These are phyloP conservation scores for Kwoniella mangroviensis DNA, from an alignment of 768 basidiomycete species.

Conservation along the genomic window DNA sequence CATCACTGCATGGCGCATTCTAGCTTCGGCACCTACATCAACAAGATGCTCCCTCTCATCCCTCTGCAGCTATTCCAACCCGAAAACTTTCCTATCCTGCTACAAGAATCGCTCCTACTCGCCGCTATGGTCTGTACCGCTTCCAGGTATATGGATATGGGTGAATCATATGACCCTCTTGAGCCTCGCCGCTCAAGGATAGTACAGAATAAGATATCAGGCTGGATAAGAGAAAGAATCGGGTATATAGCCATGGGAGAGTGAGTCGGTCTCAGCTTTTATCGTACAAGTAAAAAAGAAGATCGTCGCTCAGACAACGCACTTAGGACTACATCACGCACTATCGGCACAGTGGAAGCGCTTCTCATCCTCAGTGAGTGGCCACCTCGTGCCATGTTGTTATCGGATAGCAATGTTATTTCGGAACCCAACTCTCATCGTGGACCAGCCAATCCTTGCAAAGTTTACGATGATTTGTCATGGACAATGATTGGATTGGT, in stretches of 20 bases:
- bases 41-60: constrained; percentile 2
- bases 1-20: background rate
- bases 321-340: constrained; percentile 2
- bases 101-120: constrained; percentile 4
- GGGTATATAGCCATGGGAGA: constrained; percentile 15
- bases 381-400: background rate
- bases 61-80: constrained; percentile 9
- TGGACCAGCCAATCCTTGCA: constrained; percentile 5
- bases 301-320: background rate
- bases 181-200: constrained; percentile 1
- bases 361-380: constrained; percentile 13
- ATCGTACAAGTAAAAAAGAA: background rate
- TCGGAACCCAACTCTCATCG: background rate
- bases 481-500: constrained; percentile 15
- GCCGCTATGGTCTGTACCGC: constrained; percentile 12
- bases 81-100: constrained; percentile 3
- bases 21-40: constrained; percentile 9
- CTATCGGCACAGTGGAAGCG: constrained; percentile 4
- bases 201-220: constrained; percentile 1
- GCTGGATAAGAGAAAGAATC: constrained; percentile 6
- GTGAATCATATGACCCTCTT: background rate
- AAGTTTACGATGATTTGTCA: constrained; percentile 14
- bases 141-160: constrained; percentile 10
- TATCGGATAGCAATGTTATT: background rate
- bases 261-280: background rate